Evolutionary conservation across 352 stramenopile species (phyloP), one percentile per base, ranked within the genome.

Genomic region (Globisporangium acanthophoron): DNA sequence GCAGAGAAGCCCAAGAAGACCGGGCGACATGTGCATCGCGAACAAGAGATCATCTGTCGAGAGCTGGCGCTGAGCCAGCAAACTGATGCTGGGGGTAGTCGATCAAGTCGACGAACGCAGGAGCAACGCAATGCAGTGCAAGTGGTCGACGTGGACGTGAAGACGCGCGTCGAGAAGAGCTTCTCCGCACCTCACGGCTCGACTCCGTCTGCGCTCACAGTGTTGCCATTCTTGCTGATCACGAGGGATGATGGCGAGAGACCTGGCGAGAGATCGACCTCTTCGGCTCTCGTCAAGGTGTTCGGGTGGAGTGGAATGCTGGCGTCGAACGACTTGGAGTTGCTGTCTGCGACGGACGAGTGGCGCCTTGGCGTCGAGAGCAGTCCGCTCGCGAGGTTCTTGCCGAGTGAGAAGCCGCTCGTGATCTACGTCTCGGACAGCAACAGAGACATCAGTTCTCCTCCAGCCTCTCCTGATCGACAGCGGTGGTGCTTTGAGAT

Each of bases 21-120:
- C 18, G 46, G 61, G 8, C 52, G 49, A 18, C 21, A 15, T 6
- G 44, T 20, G n/a, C n/a, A 41, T 21, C 45, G 27, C 37, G 54
- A 45, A 41, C 60, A 29, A 43, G 71, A 77, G 46, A 65, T 80
- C 4, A 58, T 66, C 39, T 80, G 71, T 55, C 74, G 64, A 52
- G 71, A 79, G 53, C 31, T 83, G 11, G 20, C 24, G 1, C 7
- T 80, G 21, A 61, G 40, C 62, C n/a, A 24, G 20, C 64, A 18
- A 29, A 6, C 18, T 11, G 37, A 15, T 16, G 11, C 37, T 18
- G 37, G 24, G 24, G 24, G 11, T 66, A 4, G 27, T 56, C 31
- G 44, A 44, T 31, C 59, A 59, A 27, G 47, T 59, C 24, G 69
- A 59, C 44, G 45, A 64, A 37, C 8, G 56, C 69, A 27, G 60